Evolutionary conservation across 169 alveolate genomes (phyloP).

Genomic region (Toxoplasma gondii): DNA sequence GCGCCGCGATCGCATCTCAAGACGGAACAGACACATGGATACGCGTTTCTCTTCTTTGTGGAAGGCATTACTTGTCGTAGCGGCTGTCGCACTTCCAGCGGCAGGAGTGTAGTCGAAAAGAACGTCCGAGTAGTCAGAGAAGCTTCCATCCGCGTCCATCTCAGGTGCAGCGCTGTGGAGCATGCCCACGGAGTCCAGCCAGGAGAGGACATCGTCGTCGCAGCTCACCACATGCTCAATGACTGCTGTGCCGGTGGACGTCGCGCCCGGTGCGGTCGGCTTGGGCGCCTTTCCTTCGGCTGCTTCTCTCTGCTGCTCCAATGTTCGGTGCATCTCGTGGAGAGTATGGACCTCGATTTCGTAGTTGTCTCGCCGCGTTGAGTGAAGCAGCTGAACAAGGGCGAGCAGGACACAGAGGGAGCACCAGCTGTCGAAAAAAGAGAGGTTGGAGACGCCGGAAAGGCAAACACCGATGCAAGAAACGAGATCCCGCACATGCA

Average conservation of each 20-base stretch:
- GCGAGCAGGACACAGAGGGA: background rate
- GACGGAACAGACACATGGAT: no score
- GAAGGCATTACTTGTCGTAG: background rate
- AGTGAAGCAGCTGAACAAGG: slow-evolving; percentile 53
- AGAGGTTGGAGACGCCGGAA: no score
- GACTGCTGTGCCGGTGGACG: background rate
- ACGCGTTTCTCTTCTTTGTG: background rate
- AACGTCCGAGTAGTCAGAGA: slow-evolving; percentile 56
- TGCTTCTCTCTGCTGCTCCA: slow-evolving; percentile 43
- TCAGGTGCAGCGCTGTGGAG: slow-evolving; percentile 25
- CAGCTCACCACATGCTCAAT: slow-evolving; percentile 20
- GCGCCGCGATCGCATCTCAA: no score
- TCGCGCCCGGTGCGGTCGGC: background rate
- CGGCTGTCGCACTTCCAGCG: background rate
- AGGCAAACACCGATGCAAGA: no score
- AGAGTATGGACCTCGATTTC: slow-evolving; percentile 60
- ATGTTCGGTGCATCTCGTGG: slow-evolving; percentile 38
- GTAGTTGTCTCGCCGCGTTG: slow-evolving; percentile 57
- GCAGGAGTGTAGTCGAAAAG: background rate
- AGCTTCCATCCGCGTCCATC: slow-evolving; percentile 37
- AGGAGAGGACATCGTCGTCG: slow-evolving; percentile 25
- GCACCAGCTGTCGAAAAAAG: no score
- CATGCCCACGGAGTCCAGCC: slow-evolving; percentile 46
- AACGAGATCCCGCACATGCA: no score
- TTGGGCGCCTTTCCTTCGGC: slow-evolving; percentile 23